Base-by-base conservation (phyloP, 805 yeast species). In the Starmerella geochares region DNA sequence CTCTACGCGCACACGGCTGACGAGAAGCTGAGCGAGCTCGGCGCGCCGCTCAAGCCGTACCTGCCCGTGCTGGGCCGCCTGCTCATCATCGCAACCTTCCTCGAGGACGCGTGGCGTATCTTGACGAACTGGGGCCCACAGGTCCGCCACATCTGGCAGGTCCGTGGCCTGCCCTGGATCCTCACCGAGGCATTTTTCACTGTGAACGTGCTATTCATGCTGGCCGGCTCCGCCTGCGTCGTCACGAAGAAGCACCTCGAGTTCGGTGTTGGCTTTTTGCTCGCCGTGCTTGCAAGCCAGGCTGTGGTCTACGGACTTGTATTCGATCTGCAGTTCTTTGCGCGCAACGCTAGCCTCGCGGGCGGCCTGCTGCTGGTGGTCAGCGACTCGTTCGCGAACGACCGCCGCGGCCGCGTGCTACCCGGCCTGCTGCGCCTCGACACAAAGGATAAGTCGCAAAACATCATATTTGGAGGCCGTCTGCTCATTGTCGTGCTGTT, bases 311-410 rank as follows among this genome's bases (percentile, higher is more conserved):
- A 90, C 63, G 97, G 97, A 4, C 45, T 40, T 72, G 77, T 86
- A 56, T 79, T 82, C 59, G 95, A 88, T 60, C 73, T 82, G 27
- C 77, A 78, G 51, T 90, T 88, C 68, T 78, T 92, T 60, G 74
- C 86, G 61, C 80, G 96, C 70, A 87, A 86, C 65, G 71, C 88
- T 57, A 82, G 94, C 20, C 90, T 90, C 46, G 81, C 86, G 57
- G 98, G 98, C 41, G 97, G 97, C 6, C 74, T 90, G 55, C 70
- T 90, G 58, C 77, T 90, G 61, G 95, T 90, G 6, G 77, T 86
- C 52, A 79, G 90, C 49, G 96, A 90, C 65, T 80, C 90, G 8
- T 74, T 88, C 58, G 88, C 85, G 24, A 79, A 85, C 55, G 86
- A 77, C 69, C 81, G 74, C 68, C 75, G 83, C 69, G 71, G 73